Percentiles rank a stretch among this genome's conserved stretches.
Conservation (phyloP, 345 rosid genomes). For the Camelina hispida region DNA sequence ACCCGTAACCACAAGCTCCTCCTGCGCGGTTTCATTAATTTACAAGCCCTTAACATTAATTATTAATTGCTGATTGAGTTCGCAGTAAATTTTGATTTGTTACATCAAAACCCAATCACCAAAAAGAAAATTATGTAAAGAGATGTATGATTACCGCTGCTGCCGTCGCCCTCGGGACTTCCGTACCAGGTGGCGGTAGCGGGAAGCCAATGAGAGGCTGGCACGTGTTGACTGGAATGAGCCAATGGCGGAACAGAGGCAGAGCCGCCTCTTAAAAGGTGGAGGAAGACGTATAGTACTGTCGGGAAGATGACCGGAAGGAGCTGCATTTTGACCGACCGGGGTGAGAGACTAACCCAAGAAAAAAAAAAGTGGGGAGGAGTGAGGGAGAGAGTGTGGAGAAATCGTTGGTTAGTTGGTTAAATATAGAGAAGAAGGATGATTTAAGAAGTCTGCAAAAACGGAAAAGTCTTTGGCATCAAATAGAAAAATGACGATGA, state of each 20-base stretch:
- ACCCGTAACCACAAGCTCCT: conserved; percentile 97
- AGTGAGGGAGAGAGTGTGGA: not conserved
- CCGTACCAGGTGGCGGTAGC: conserved; percentile 99
- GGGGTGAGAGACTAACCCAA: not conserved
- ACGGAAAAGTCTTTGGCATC: not conserved
- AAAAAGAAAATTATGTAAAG: not conserved
- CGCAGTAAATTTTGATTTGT: not conserved
- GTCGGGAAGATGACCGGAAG: conserved; percentile 26
- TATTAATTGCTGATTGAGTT: not conserved
- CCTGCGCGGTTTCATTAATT: conserved; percentile 50
- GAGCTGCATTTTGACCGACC: conserved; percentile 50
- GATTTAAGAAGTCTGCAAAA: not conserved
- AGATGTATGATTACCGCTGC: conserved; percentile 56
- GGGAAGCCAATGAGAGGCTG: conserved; percentile 66
- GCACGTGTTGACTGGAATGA: conserved; percentile 35
- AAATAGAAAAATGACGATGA: not conserved
- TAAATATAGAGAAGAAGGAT: conserved; percentile 18
- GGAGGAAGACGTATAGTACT: conserved; percentile 21
- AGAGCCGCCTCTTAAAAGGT: conserved; percentile 14
- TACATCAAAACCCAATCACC: not conserved
- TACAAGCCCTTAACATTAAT: too few relatives aligned
- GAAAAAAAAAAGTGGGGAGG: not conserved
- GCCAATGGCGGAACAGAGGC: conserved; percentile 24
- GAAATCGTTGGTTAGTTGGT: not conserved
- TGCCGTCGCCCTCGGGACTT: conserved; percentile 95